Conservation (phyloP, 306 rosid genomes). For the Vachellia pachyceras region DNA sequence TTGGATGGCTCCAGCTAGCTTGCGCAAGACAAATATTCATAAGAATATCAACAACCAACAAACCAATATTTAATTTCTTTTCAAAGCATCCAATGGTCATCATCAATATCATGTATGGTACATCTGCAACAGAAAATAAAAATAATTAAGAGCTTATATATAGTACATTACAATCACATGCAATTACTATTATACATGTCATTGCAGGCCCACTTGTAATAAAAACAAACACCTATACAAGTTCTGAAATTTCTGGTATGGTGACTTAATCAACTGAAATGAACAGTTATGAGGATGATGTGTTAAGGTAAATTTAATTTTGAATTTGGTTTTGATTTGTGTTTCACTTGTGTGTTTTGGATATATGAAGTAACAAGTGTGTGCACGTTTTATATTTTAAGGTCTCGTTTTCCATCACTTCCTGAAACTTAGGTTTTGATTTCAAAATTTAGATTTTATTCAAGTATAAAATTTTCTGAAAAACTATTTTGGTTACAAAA, state of each 20-base stretch:
- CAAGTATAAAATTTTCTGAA: too few relatives aligned
- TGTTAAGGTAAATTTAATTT: background rate
- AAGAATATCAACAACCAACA: background rate
- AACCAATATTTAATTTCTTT: background rate
- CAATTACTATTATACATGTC: background rate
- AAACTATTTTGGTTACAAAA: too few relatives aligned
- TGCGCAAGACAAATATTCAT: background rate
- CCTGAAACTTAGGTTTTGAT: too few relatives aligned
- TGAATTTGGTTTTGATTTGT: background rate
- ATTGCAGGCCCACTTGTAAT: background rate
- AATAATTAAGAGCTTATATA: background rate
- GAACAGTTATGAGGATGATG: background rate
- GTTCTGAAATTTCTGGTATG: background rate
- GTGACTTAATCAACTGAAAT: background rate
- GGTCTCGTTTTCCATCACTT: too few relatives aligned
- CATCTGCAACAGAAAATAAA: background rate
- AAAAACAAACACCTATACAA: background rate
- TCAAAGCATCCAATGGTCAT: background rate
- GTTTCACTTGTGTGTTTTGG: background rate
- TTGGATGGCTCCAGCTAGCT: background rate
- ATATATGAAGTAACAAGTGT: background rate
- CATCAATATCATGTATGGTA: background rate
- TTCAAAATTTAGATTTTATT: too few relatives aligned
- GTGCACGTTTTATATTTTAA: too few relatives aligned
- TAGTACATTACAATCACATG: slow-evolving; percentile 4